Evolutionary conservation across 176 grass and related monocot genomes (phyloP).

Genomic region (Musa itinerans): DNA sequence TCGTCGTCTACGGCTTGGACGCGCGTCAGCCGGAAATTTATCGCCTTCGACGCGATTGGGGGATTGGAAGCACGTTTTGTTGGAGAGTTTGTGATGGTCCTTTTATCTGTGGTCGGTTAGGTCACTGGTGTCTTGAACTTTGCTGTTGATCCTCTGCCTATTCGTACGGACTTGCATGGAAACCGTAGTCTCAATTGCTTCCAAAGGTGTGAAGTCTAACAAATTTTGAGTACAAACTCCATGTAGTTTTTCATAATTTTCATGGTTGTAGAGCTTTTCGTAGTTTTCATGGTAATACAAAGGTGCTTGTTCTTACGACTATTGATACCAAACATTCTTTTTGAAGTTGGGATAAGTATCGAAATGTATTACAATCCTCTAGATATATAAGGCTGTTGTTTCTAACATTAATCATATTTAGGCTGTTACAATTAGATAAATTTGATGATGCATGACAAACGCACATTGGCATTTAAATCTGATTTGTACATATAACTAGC

Average conservation of each 20-base stretch:
- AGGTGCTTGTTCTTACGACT: background rate
- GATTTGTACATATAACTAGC: no score
- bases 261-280: background rate
- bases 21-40: background rate
- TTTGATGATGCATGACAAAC: no score
- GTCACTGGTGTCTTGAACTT: background rate
- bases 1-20: background rate
- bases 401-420: no score
- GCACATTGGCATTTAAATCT: no score
- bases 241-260: no score
- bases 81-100: background rate
- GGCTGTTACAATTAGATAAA: no score
- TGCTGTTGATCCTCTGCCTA: background rate
- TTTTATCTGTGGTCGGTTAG: background rate
- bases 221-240: no score
- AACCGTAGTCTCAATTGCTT: no score
- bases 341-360: background rate
- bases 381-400: no score
- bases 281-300: background rate
- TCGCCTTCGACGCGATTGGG: background rate
- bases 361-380: background rate
- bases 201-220: no score
- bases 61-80: background rate
- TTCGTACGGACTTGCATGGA: background rate
- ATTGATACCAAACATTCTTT: background rate